Conservation (phyloP, 305 asterid species). For the Withania somnifera region DNA sequence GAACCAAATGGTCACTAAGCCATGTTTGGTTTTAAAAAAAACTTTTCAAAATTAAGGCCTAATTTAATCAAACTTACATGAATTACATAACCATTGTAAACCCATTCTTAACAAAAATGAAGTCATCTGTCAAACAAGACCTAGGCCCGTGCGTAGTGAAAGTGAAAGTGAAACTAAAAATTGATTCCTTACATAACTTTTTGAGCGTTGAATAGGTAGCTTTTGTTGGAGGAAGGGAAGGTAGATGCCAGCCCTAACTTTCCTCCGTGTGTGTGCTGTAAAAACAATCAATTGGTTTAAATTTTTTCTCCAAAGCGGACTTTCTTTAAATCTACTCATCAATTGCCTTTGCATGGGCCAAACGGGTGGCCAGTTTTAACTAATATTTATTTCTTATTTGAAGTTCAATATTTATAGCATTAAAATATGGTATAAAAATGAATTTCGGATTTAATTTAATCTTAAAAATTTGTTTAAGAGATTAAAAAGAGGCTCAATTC, state of each 20-base stretch:
- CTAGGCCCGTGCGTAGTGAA: neutral
- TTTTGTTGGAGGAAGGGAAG: neutral
- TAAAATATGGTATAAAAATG: too few relatives aligned
- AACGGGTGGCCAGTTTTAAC: neutral
- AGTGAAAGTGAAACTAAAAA: neutral
- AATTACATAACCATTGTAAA: too few relatives aligned
- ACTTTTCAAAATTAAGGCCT: neutral
- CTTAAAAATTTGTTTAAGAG: too few relatives aligned
- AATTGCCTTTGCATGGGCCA: neutral
- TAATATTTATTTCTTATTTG: too few relatives aligned
- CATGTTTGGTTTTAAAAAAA: neutral
- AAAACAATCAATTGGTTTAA: slow-evolving; percentile 2
- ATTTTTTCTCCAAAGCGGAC: neutral
- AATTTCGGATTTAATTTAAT: too few relatives aligned
- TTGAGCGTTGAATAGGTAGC: neutral
- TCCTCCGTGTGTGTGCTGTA: neutral
- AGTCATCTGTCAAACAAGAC: neutral
- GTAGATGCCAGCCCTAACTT: slow-evolving; percentile 3
- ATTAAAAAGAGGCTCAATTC: too few relatives aligned
- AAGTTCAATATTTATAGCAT: too few relatives aligned
- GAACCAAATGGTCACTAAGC: neutral
- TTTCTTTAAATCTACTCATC: neutral
- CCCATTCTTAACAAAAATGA: too few relatives aligned
- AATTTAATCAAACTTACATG: neutral
- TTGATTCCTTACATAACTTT: neutral